A percentile compares a stretch with the other conserved stretches of the same genome.
Conservation (phyloP, 345 rosid genomes). For the Euphorbia pulcherrima region DNA sequence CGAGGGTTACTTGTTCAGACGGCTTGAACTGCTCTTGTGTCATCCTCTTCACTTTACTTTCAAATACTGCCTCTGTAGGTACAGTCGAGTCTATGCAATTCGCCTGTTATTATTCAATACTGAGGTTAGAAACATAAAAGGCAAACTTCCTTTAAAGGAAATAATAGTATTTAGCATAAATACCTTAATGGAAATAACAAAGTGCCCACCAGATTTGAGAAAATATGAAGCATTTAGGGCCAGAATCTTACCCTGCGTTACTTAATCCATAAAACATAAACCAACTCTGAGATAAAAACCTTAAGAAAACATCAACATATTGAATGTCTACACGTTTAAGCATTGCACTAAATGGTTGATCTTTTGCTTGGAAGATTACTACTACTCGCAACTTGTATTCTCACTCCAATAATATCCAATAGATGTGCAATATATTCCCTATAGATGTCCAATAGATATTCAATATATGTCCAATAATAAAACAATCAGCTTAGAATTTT, state of each 20-base stretch:
- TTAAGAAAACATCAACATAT: neutral
- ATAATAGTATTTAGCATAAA: conserved; percentile 10
- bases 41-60: conserved; percentile 80
- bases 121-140: no score
- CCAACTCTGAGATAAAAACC: neutral
- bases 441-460: no score
- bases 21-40: conserved; percentile 86
- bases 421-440: no score
- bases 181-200: conserved; percentile 98
- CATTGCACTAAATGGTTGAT: no score
- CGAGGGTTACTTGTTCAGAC: conserved; percentile 79
- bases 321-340: neutral
- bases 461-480: no score
- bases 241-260: conserved; percentile 75
- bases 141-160: neutral
- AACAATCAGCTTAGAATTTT: no score
- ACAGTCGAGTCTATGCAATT: conserved; percentile 92
- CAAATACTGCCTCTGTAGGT: conserved; percentile 78
- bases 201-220: conserved; percentile 90
- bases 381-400: no score
- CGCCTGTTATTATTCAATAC: conserved; percentile 40
- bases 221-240: conserved; percentile 82
- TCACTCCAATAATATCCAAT: no score
- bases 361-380: no score
- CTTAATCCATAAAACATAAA: neutral